Conservation (phyloP, 805 yeast species). For the Barnettozyma sucrosica region DNA sequence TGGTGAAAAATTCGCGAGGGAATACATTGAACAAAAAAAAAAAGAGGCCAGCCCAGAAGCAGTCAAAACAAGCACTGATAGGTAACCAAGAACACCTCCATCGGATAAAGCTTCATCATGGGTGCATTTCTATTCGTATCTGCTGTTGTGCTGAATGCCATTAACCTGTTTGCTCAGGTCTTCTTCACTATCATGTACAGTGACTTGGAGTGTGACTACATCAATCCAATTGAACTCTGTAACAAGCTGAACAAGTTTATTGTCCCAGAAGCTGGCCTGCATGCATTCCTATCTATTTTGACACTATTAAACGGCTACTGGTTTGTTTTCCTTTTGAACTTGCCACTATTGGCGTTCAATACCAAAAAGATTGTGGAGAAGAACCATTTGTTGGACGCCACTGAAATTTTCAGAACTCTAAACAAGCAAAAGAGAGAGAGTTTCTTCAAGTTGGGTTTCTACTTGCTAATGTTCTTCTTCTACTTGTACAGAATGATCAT, state of each 20-base stretch:
- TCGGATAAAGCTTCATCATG: background rate
- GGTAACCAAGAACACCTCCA: background rate
- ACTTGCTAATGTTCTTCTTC: constrained; percentile 87
- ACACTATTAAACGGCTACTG: constrained; percentile 87
- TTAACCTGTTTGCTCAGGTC: constrained; percentile 85
- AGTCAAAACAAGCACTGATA: background rate
- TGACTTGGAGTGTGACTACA: constrained; percentile 92
- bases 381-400: constrained; percentile 87
- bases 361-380: constrained; percentile 72
- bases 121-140: constrained; percentile 52
- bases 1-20: background rate
- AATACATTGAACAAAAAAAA: background rate
- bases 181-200: constrained; percentile 94
- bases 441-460: constrained; percentile 86
- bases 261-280: constrained; percentile 84
- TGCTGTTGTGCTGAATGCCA: constrained; percentile 80
- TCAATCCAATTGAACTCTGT: constrained; percentile 95
- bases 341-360: constrained; percentile 82
- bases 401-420: constrained; percentile 93
- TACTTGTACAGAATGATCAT: constrained; percentile 94
- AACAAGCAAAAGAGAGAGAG: constrained; percentile 90
- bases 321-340: constrained; percentile 78
- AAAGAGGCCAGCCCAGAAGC: no score
- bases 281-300: constrained; percentile 60
- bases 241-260: constrained; percentile 85